These are phyloP conservation scores for Piper betle DNA, from an alignment of 164 flowering plant genomes.

Conservation along the genomic window DNA sequence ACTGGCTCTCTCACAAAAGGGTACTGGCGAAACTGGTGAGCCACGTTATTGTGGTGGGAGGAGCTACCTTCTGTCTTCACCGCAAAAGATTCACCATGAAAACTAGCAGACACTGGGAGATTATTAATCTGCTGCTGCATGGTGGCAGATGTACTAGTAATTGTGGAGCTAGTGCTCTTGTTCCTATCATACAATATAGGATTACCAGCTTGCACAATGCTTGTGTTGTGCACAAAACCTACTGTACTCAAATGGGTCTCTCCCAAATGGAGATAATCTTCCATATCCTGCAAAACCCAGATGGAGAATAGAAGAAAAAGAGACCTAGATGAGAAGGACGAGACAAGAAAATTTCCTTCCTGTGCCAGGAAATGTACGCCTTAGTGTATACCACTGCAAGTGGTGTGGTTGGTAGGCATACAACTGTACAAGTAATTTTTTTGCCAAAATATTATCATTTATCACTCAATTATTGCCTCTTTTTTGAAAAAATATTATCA, in stretches of 20 bases:
- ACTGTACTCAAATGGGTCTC: slow-evolving; percentile 28
- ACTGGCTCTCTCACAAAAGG: slow-evolving; percentile 16
- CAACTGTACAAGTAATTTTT: too few species aligned
- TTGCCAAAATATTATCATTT: too few species aligned
- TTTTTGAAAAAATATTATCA: not conserved
- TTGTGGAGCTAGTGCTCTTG: slow-evolving; percentile 13
- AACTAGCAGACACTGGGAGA: slow-evolving; percentile 11
- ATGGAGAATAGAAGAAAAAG: not conserved
- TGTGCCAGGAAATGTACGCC: too few species aligned
- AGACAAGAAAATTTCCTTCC: too few species aligned
- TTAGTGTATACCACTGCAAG: too few species aligned
- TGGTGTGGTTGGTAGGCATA: too few species aligned
- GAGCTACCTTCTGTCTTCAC: slow-evolving; percentile 42
- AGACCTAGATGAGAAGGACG: not conserved
- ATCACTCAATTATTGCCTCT: too few species aligned
- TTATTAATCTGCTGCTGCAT: slow-evolving; percentile 11
- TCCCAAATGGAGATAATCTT: slow-evolving; percentile 33
- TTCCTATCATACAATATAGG: slow-evolving; percentile 22
- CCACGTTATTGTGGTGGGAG: slow-evolving; percentile 11
- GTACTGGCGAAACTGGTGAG: slow-evolving; percentile 21
- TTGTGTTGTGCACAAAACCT: slow-evolving; percentile 31
- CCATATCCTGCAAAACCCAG: slow-evolving; percentile 21
- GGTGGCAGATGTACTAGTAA: not conserved
- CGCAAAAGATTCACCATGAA: slow-evolving; percentile 25
- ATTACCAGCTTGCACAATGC: slow-evolving; percentile 21